Evolutionary conservation across 2,329 filamentous ascomycete genomes (phyloP), one percentile per base, ranked within the genome.

Genomic region (Chaetomium sp.): DNA sequence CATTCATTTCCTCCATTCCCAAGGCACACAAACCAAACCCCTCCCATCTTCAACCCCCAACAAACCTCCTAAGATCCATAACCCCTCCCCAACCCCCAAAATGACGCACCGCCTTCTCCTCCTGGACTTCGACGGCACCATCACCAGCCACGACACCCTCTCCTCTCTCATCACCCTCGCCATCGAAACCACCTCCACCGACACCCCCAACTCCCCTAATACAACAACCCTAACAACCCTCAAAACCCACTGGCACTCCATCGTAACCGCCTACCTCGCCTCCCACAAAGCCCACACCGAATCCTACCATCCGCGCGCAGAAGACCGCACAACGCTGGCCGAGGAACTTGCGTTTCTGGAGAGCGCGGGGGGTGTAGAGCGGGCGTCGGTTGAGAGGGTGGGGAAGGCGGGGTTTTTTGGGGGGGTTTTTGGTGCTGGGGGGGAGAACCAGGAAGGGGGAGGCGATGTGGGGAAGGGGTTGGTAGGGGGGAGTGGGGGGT

Each of bases 111-210:
- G 9, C 43, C 60, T 63, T 59, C 69, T 84, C 42, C 66, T 83
- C 38, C 72, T 84, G 19, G 80, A 84, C 63, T 84, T 84, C 65
- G 80, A 84, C 67, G 78, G 79, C 57, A 84, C 80, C 12, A 81
- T 84, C 60, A 82, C 80, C 14, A 68, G 70, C 10, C 57, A 72
- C 35, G 80, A 84, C 68, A 82, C 79, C 42, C 78, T 82, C 42
- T 66, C 68, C 53, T 67, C 72, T 42, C 72, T 84, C 4, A 77
- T 74, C 46, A 61, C 70, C 14, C 71, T 71, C 32, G 76, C 74
- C 52, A 72, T 79, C 44, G 61, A 59, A 19, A 67, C 45, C 9
- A 10, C 46, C 10, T 27, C 35, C 19, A 36, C 36, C n/a, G 68
- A 54, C 68, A 72, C 54, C 59, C 36, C 12, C 38, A 36, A 19